These are phyloP conservation scores for Barnettozyma populi DNA, from an alignment of 805 yeast species.

Conservation along the genomic window DNA sequence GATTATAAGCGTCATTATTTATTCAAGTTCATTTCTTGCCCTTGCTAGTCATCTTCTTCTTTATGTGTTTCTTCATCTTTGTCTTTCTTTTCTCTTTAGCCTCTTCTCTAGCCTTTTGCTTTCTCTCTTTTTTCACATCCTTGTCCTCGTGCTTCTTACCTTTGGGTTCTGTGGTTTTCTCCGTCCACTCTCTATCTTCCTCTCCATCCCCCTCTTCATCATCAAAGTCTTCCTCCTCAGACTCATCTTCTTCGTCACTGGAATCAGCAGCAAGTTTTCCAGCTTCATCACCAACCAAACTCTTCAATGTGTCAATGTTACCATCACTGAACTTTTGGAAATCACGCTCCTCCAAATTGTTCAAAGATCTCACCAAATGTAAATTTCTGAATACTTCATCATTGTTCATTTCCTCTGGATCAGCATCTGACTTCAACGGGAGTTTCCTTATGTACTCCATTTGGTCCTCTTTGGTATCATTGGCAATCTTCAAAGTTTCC, in stretches of 20 bases:
- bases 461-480: conserved; percentile 32
- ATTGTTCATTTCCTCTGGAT: conserved; percentile 52
- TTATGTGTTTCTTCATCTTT: conserved; percentile 77
- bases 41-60: conserved; percentile 68
- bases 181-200: conserved; percentile 39
- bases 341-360: conserved; percentile 87
- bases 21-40: conserved; percentile 31
- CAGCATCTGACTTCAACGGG: conserved; percentile 49
- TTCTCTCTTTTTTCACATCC: conserved; percentile 69
- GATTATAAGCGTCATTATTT: neutral
- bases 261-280: conserved; percentile 24
- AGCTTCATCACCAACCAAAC: conserved; percentile 27
- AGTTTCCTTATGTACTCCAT: conserved; percentile 41
- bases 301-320: conserved; percentile 70
- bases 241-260: conserved; percentile 24
- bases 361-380: conserved; percentile 71
- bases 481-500: conserved; percentile 32
- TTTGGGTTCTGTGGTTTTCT: conserved; percentile 35
- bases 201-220: conserved; percentile 28
- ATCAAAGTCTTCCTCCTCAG: conserved; percentile 21
- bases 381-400: conserved; percentile 86
- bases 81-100: conserved; percentile 74
- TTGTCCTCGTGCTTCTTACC: conserved; percentile 81
- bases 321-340: conserved; percentile 75
- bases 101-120: conserved; percentile 69